A percentile compares a stretch with the other conserved stretches of the same genome.
Evolutionary conservation across 305 asterid genomes (phyloP).

Genomic region (Fraxinus dipetala): DNA sequence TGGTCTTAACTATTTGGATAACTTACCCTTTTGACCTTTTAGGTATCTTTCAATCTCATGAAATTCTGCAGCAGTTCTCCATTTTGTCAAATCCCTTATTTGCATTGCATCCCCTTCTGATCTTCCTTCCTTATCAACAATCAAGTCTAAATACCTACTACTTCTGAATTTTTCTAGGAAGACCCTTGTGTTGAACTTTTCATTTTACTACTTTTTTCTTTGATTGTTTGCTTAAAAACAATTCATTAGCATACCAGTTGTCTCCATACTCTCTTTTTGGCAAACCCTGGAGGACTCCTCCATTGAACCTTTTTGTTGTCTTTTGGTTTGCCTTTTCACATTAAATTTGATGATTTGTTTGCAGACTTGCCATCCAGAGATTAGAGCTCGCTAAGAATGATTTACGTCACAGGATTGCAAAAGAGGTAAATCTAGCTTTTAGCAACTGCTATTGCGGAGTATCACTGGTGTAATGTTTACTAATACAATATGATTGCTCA

Average conservation of each 20-base stretch:
- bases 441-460: constrained; percentile 5
- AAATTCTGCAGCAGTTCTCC: background rate
- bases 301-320: background rate
- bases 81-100: background rate
- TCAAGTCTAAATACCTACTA: background rate
- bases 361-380: constrained; percentile 95
- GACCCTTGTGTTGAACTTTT: background rate
- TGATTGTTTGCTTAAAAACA: background rate
- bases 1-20: background rate
- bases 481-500: constrained; percentile 23
- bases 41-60: background rate
- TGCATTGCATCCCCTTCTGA: background rate
- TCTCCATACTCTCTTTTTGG: background rate
- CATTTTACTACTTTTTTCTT: constrained; percentile 2
- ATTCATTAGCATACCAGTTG: background rate
- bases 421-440: constrained; percentile 60
- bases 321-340: background rate
- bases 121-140: background rate
- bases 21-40: background rate
- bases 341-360: constrained; percentile 29
- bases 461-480: constrained; percentile 8
- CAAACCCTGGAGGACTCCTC: constrained; percentile 10
- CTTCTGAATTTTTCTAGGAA: background rate
- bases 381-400: constrained; percentile 89
- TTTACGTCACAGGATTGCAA: constrained; percentile 88